Conservation (phyloP, 2,329 filamentous ascomycete genomes). For the Pseudogymnoascus sp. region DNA sequence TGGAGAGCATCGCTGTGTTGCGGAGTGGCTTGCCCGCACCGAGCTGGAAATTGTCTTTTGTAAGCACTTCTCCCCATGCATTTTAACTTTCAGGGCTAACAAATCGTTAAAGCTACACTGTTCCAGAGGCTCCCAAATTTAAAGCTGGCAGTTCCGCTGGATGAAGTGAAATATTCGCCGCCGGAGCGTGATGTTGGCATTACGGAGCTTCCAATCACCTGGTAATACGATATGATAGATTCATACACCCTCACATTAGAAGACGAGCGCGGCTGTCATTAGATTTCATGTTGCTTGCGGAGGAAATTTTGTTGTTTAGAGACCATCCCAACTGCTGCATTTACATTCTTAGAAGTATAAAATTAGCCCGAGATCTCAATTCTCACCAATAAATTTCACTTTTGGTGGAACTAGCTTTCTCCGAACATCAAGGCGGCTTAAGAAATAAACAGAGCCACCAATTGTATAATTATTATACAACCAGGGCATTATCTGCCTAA, state of each 20-base stretch:
- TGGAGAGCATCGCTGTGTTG: slow-evolving; percentile 40
- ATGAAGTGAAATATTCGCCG: slow-evolving; percentile 34
- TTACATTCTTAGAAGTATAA: background rate
- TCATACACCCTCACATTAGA: background rate
- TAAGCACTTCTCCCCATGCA: slow-evolving; percentile 22
- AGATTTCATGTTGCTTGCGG: background rate
- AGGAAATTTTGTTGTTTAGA: background rate
- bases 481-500: background rate
- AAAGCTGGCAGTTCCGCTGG: slow-evolving; percentile 33
- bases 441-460: background rate
- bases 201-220: slow-evolving; percentile 32
- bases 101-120: slow-evolving; percentile 27
- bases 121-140: slow-evolving; percentile 35
- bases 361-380: background rate
- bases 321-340: background rate
- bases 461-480: background rate
- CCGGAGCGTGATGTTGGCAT: slow-evolving; percentile 36
- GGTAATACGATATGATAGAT: slow-evolving; percentile 19
- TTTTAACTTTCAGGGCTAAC: background rate
- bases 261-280: background rate
- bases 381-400: background rate
- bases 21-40: slow-evolving; percentile 36
- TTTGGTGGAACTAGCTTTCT: background rate
- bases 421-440: background rate
- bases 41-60: slow-evolving; percentile 39